phyloP scores from a whole-genome alignment of 139 green algal genomes.

The Picochlorum sp. region DNA sequence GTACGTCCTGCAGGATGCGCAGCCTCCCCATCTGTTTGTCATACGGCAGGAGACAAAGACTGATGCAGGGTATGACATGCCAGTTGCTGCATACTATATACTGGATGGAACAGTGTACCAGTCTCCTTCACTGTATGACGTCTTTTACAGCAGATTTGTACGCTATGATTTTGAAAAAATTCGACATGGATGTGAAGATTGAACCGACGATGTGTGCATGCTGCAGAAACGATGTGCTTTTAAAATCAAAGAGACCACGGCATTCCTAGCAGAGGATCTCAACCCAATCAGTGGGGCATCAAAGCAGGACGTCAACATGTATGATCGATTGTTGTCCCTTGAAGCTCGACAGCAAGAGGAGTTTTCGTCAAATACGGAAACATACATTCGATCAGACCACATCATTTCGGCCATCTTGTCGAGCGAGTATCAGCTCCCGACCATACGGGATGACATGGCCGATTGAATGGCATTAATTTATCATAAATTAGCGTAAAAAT shows the following conservation, averaged over 20 bases:
- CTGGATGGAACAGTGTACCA: constrained; percentile 72
- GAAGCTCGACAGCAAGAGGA: too few species aligned
- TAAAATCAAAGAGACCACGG: background rate
- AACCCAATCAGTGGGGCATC: background rate
- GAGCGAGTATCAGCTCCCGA: too few species aligned
- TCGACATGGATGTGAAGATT: background rate
- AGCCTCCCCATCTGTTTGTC: constrained; percentile 77
- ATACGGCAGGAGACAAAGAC: constrained; percentile 60
- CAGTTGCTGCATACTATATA: constrained; percentile 64
- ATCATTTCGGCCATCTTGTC: too few species aligned
- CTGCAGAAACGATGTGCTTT: background rate
- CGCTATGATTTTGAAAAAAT: background rate
- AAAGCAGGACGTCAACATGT: too few species aligned
- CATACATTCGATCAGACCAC: too few species aligned
- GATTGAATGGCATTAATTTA: too few species aligned
- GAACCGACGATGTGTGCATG: background rate
- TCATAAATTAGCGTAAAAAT: too few species aligned
- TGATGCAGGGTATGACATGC: background rate
- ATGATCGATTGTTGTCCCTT: too few species aligned
- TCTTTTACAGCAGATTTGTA: constrained; percentile 46
- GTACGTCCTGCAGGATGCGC: constrained; percentile 49
- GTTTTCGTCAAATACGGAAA: too few species aligned
- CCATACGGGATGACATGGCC: too few species aligned
- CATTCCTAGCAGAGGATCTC: background rate
- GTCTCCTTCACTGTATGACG: constrained; percentile 61